Evolutionary conservation across 352 stramenopile genomes (phyloP).

Genomic region (Pythium volutum): DNA sequence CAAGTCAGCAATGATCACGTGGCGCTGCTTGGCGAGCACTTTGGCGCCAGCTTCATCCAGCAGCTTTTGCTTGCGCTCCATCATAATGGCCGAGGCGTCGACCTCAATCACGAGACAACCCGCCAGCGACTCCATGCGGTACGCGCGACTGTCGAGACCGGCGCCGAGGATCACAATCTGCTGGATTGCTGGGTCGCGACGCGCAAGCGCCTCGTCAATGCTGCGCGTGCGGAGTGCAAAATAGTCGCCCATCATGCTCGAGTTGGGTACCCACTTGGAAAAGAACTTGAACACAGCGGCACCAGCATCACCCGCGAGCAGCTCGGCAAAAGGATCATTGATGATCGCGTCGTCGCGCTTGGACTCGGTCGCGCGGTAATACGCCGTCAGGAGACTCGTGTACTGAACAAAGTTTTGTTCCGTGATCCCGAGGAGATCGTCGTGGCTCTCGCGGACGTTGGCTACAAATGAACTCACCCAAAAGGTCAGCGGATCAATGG

Average conservation of each 20-base stretch:
- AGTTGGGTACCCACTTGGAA: conserved; percentile 20
- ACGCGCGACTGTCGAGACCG: conserved; percentile 52
- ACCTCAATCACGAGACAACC: conserved; percentile 50
- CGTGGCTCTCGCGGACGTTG: conserved; percentile 7
- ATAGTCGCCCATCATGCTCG: conserved; percentile 18
- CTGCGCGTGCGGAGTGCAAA: conserved; percentile 43
- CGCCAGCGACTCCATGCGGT: conserved; percentile 36
- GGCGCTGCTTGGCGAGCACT: conserved; percentile 34
- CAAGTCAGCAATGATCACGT: conserved; percentile 47
- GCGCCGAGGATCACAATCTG: conserved; percentile 56
- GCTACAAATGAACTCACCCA: no score
- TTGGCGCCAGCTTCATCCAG: conserved; percentile 27
- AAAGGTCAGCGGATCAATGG: no score
- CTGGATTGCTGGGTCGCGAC: conserved; percentile 35
- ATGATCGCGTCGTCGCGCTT: conserved; percentile 34
- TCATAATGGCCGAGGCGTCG: conserved; percentile 38
- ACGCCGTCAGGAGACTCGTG: conserved; percentile 39
- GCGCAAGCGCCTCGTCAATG: conserved; percentile 45
- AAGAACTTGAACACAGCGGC: conserved; percentile 14
- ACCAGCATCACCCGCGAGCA: conserved; percentile 32
- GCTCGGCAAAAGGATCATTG: conserved; percentile 44
- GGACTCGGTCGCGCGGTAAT: conserved; percentile 36
- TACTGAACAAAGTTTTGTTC: conserved; percentile 34
- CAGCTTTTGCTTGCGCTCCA: conserved; percentile 42
- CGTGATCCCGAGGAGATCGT: conserved; percentile 5